phyloP scores from a whole-genome alignment of 441 rosid species.

The Rhodomyrtus psidioides region DNA sequence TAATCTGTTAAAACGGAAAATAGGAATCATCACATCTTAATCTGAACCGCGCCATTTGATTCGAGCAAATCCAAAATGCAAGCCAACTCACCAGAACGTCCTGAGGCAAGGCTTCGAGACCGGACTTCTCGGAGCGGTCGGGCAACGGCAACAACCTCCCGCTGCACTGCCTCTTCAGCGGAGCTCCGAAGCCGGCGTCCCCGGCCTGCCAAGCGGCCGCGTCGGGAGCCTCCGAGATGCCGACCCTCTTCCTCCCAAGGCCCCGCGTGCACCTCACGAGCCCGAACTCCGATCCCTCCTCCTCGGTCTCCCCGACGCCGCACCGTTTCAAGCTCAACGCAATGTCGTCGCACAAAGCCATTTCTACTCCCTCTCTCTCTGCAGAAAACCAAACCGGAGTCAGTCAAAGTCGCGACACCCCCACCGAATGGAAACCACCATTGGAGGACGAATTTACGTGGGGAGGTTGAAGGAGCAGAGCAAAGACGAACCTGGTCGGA shows the following conservation, averaged over 20 bases:
- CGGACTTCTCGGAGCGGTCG: conserved; percentile 21
- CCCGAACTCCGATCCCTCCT: conserved; percentile 28
- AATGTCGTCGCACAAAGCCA: conserved; percentile 16
- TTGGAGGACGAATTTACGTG: not conserved
- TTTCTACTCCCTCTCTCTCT: not conserved
- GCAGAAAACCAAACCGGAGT: not conserved
- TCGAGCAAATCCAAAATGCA: not conserved
- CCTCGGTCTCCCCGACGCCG: conserved; percentile 27
- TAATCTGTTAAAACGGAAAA: conserved; percentile 27
- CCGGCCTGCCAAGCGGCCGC: conserved; percentile 1
- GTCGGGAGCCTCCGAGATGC: conserved; percentile 26
- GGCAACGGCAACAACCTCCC: not conserved
- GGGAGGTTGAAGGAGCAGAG: not conserved
- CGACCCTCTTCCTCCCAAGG: conserved; percentile 72
- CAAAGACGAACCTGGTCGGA: not conserved
- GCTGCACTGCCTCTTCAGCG: conserved; percentile 54
- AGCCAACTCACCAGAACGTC: conserved; percentile 55
- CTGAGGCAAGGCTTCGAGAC: conserved; percentile 61
- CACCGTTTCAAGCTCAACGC: conserved; percentile 19
- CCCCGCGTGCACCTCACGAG: conserved; percentile 40
- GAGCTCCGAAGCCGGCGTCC: not conserved
- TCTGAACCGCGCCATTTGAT: too few relatives aligned
- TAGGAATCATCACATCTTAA: too few relatives aligned
- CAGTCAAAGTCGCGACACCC: not conserved
- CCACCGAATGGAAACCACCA: not conserved